A percentile compares a stretch with the other conserved stretches of the same genome.
phyloP scores from a whole-genome alignment of 2,329 filamentous ascomycete species.

The Ophiocordyceps unilateralis region DNA sequence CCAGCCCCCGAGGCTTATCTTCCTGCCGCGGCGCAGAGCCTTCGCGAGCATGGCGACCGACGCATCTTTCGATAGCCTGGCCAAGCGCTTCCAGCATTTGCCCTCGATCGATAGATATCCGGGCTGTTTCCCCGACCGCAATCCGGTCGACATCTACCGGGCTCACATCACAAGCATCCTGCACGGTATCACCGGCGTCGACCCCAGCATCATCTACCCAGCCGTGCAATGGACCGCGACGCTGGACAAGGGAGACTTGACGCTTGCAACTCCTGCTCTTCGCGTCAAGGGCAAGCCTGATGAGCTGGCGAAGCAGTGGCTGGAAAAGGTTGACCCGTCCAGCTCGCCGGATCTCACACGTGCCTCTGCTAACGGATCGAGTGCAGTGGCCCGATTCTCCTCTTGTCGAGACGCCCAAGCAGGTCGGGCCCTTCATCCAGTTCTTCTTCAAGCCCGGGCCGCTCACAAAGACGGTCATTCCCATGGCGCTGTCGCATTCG shows the following conservation, averaged over 20 bases:
- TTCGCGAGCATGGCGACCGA: conserved; percentile 2
- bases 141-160: conserved; percentile 4
- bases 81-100: conserved; percentile 1
- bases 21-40: not conserved
- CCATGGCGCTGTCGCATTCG: conserved; percentile 3
- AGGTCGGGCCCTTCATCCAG: conserved; percentile 2
- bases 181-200: conserved; percentile 3
- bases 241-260: conserved; percentile 3
- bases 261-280: conserved; percentile 3
- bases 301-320: conserved; percentile 3
- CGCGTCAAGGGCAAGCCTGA: conserved; percentile 4
- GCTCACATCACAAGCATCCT: conserved; percentile 3
- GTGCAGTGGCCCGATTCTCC: conserved; percentile 3
- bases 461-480: conserved; percentile 3
- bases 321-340: conserved; percentile 1
- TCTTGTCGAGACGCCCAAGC: conserved; percentile 3
- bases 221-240: conserved; percentile 4
- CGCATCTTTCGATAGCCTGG: conserved; percentile 2
- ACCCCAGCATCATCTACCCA: conserved; percentile 2
- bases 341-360: no score
- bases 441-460: conserved; percentile 3
- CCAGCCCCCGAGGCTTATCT: not conserved
- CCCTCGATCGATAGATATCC: conserved; percentile 2
- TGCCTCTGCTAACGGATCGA: not conserved
- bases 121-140: conserved; percentile 3